These are phyloP conservation scores for Pichia scutulata DNA, from an alignment of 805 yeast genomes.

Conservation along the genomic window DNA sequence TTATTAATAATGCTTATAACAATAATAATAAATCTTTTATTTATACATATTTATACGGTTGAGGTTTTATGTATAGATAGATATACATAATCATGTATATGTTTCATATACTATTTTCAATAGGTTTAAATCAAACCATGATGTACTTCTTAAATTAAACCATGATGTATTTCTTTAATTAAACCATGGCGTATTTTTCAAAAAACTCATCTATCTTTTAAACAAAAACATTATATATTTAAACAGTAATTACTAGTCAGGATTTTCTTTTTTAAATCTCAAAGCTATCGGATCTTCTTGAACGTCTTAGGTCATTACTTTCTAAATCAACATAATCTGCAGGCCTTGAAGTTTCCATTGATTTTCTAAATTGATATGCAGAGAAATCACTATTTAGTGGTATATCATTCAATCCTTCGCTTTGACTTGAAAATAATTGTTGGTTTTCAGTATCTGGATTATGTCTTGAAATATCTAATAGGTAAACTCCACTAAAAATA, in stretches of 20 bases:
- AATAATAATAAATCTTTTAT: too few species aligned
- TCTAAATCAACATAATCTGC: conserved; percentile 19
- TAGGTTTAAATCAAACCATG: neutral
- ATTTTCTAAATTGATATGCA: conserved; percentile 62
- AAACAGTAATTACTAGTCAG: neutral
- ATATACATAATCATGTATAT: neutral
- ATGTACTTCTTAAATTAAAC: neutral
- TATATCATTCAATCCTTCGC: conserved; percentile 49
- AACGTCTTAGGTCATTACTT: conserved; percentile 32
- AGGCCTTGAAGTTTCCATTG: conserved; percentile 48
- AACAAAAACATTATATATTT: neutral
- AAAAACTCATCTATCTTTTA: neutral
- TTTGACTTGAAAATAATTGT: conserved; percentile 34
- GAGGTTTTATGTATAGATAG: neutral
- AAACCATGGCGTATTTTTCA: neutral
- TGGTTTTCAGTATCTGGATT: conserved; percentile 39
- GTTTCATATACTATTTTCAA: neutral
- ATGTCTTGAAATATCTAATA: conserved; percentile 70
- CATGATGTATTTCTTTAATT: neutral
- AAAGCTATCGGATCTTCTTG: conserved; percentile 54
- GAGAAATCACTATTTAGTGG: conserved; percentile 84
- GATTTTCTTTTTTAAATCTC: conserved; percentile 23
- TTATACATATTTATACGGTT: neutral
- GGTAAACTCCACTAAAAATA: conserved; percentile 80
- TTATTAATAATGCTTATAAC: neutral